These are phyloP conservation scores for Fusarium circinatum DNA, from an alignment of 2,329 filamentous ascomycete genomes.

Conservation along the genomic window DNA sequence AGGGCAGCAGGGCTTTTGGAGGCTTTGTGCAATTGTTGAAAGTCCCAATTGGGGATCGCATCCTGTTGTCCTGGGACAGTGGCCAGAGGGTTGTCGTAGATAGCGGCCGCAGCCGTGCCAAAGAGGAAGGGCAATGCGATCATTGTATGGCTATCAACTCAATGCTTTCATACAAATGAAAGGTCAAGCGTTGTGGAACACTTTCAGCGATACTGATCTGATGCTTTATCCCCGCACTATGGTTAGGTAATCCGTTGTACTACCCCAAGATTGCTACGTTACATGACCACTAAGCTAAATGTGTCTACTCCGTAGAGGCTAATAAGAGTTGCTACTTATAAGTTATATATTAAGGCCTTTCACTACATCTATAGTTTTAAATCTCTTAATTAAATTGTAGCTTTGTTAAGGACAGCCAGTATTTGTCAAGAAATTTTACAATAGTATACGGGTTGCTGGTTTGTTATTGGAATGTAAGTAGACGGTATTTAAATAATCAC, in stretches of 20 bases:
- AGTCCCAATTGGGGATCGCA: background rate
- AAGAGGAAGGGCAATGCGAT: background rate
- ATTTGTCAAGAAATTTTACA: no score
- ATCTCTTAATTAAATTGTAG: fast-evolving
- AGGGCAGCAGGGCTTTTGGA: background rate
- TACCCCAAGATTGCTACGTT: background rate
- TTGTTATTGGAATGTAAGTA: background rate
- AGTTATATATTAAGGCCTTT: no score
- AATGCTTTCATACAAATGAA: background rate
- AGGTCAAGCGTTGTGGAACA: background rate
- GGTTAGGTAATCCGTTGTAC: background rate
- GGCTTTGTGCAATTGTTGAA: background rate
- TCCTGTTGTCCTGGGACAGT: background rate
- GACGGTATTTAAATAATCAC: background rate
- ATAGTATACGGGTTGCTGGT: fast-evolving
- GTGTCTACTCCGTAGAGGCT: background rate
- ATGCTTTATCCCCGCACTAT: background rate
- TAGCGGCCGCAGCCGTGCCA: background rate
- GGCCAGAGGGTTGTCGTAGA: background rate
- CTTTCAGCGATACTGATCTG: background rate
- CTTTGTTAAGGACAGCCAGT: no score
- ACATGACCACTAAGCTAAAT: background rate
- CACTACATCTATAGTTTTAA: no score
- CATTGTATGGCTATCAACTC: background rate
- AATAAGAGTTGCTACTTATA: no score